These are phyloP conservation scores for Mycena vulgaris DNA, from an alignment of 768 basidiomycete genomes.

Conservation along the genomic window DNA sequence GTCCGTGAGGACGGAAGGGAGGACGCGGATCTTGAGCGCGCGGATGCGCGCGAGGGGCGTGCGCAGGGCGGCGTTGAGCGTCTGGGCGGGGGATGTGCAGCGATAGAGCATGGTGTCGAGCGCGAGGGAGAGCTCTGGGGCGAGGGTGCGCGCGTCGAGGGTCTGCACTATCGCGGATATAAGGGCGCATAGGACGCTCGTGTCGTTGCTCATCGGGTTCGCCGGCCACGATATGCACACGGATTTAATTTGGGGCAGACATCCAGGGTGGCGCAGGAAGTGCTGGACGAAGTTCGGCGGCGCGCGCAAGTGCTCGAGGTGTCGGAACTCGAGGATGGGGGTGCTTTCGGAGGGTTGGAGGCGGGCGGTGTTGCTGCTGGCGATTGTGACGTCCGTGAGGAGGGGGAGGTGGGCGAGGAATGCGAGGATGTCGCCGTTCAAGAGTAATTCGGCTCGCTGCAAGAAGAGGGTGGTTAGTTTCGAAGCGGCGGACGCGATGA, in stretches of 20 bases:
- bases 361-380: too few relatives aligned
- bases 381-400: too few relatives aligned
- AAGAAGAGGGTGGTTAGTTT: too few relatives aligned
- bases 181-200: background rate
- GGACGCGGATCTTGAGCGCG: background rate
- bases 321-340: background rate
- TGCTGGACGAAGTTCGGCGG: background rate
- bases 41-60: background rate
- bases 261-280: background rate
- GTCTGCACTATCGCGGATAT: background rate
- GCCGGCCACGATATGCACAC: background rate
- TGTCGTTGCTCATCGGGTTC: background rate
- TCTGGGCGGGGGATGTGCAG: background rate
- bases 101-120: background rate
- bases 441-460: too few relatives aligned
- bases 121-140: background rate
- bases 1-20: background rate
- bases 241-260: background rate
- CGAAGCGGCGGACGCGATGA: too few relatives aligned
- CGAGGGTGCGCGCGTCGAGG: background rate
- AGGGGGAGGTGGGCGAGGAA: too few relatives aligned
- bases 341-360: too few relatives aligned
- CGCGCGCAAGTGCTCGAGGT: background rate
- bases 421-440: too few relatives aligned
- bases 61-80: background rate